Evolutionary conservation across 1,284 basidiomycete species (phyloP).

Genomic region (Phellopilus nigrolimitatus): DNA sequence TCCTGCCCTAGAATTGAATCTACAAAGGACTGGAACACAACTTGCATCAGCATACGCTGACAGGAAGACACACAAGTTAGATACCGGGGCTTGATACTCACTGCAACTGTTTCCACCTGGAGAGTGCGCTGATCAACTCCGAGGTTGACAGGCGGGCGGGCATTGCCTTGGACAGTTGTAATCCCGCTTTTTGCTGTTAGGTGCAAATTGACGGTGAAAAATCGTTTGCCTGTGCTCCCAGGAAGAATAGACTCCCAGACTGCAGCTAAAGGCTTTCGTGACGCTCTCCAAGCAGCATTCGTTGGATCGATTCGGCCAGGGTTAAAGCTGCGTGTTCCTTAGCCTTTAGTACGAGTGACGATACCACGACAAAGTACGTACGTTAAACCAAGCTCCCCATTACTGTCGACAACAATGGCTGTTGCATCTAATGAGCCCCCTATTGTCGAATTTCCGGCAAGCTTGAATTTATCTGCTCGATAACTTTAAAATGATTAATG

Average conservation of each 20-base stretch:
- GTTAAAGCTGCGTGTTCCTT: slow-evolving; percentile 41
- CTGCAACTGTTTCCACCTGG: slow-evolving; percentile 50
- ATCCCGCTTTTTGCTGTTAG: slow-evolving; percentile 56
- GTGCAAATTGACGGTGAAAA: slow-evolving; percentile 62
- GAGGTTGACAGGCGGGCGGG: slow-evolving; percentile 55
- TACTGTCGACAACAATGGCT: slow-evolving; percentile 32
- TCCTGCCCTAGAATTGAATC: slow-evolving; percentile 41
- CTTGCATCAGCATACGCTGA: neutral
- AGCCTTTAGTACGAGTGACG: neutral
- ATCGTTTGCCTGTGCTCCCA: slow-evolving; percentile 33
- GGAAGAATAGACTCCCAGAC: slow-evolving; percentile 43
- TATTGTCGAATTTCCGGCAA: slow-evolving; percentile 42
- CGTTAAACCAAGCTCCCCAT: slow-evolving; percentile 44
- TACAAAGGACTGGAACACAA: slow-evolving; percentile 42
- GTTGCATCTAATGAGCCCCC: slow-evolving; percentile 47
- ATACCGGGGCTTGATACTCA: slow-evolving; percentile 21
- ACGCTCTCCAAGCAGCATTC: slow-evolving; percentile 50
- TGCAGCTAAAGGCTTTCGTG: slow-evolving; percentile 59
- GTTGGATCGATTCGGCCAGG: slow-evolving; percentile 59
- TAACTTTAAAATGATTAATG: slow-evolving; percentile 32
- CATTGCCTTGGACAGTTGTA: slow-evolving; percentile 49
- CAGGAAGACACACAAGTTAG: neutral
- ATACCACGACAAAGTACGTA: slow-evolving; percentile 28
- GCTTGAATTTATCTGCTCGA: slow-evolving; percentile 43
- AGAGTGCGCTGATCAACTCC: slow-evolving; percentile 42